These are phyloP conservation scores for Calonectria crousiana DNA, from an alignment of 2,329 filamentous ascomycete species.

Conservation along the genomic window DNA sequence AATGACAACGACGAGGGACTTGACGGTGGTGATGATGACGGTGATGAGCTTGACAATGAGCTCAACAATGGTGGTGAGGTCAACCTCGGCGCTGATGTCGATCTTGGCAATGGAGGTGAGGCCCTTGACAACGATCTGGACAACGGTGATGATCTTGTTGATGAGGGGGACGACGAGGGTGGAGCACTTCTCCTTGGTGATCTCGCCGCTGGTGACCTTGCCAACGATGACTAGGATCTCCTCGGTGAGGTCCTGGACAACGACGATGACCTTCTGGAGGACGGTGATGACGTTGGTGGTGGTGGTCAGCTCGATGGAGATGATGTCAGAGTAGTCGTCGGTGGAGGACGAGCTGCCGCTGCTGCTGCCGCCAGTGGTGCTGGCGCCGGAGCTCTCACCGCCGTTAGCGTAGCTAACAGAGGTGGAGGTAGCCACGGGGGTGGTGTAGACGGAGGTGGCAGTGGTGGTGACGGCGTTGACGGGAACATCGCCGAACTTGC, in stretches of 20 bases:
- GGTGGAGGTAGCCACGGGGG: neutral
- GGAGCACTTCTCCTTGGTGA: neutral
- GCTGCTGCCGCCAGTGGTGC: neutral
- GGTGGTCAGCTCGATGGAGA: neutral
- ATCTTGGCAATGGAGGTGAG: neutral
- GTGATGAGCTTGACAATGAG: conserved; percentile 1
- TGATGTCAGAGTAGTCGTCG: neutral
- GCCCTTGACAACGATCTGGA: neutral
- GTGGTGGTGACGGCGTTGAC: neutral
- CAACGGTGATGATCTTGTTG: neutral
- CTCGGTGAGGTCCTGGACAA: neutral
- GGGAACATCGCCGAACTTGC: neutral
- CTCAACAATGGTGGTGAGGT: neutral
- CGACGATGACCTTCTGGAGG: neutral
- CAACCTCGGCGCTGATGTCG: neutral
- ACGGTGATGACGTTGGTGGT: neutral
- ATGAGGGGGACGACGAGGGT: neutral
- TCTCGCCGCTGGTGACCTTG: neutral
- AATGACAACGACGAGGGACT: neutral
- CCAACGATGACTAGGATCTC: neutral
- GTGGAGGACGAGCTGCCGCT: neutral
- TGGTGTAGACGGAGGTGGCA: neutral
- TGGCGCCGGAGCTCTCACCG: neutral
- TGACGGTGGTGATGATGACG: neutral
- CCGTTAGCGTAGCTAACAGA: neutral